Evolutionary conservation across 345 rosid species (phyloP).

Genomic region (Eucalyptus grandis): DNA sequence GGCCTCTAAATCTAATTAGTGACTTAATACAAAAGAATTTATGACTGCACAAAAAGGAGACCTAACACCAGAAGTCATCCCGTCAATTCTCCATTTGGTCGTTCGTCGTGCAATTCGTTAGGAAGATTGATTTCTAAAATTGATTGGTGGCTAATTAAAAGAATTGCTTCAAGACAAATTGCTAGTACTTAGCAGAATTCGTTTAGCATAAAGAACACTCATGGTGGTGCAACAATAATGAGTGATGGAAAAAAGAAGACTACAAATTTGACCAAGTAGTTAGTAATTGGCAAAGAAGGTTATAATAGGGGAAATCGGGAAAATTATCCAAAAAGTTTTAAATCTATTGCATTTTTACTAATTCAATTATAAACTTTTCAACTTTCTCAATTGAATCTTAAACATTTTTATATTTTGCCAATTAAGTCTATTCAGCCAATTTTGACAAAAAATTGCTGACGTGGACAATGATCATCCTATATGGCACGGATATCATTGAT

Average conservation of each 20-base stretch:
- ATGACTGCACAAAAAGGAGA: neutral
- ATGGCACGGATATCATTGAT: fast-evolving
- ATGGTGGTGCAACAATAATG: neutral
- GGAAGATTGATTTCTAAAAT: neutral
- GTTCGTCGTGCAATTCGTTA: neutral
- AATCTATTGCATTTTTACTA: no score
- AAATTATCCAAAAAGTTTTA: no score
- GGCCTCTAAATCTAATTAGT: neutral
- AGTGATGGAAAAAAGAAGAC: neutral
- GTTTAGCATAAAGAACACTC: neutral
- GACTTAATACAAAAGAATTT: neutral
- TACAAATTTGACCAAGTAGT: neutral
- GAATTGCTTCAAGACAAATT: neutral
- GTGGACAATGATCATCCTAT: no score
- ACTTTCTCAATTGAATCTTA: fast-evolving
- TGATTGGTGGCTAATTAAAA: neutral
- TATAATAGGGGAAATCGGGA: no score
- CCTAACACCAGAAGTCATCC: neutral
- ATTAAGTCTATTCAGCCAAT: no score
- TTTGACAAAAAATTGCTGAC: fast-evolving
- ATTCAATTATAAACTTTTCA: no score
- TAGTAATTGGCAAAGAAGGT: neutral
- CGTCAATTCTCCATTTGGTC: neutral
- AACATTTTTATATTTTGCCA: no score
- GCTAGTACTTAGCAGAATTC: neutral